A percentile compares a stretch with the other conserved stretches of the same genome.
phyloP scores from a whole-genome alignment of 1,139 yeast species.

The Sugiyamaella castrensis region DNA sequence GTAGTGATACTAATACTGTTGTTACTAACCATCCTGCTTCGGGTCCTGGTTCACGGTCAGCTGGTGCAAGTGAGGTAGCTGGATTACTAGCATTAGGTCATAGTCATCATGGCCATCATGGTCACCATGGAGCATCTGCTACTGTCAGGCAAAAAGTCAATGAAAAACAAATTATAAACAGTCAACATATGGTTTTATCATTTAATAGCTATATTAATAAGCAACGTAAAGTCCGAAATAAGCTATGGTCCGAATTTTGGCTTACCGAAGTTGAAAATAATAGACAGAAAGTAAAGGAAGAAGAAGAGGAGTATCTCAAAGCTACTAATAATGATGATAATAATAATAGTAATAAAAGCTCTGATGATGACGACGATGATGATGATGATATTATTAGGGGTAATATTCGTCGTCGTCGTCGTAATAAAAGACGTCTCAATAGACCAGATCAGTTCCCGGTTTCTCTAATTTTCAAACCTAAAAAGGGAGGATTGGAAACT shows the following conservation, averaged over 20 bases:
- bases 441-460: conserved; percentile 14
- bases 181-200: conserved; percentile 32
- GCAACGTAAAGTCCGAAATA: conserved; percentile 30
- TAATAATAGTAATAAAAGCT: conserved; percentile 10
- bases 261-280: conserved; percentile 16
- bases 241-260: conserved; percentile 38
- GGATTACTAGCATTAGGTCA: conserved; percentile 9
- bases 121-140: conserved; percentile 14
- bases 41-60: conserved; percentile 10
- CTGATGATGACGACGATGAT: conserved; percentile 11
- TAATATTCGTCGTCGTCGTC: conserved; percentile 5
- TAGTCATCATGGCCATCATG: conserved; percentile 13
- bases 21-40: conserved; percentile 5
- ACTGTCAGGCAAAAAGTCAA: conserved; percentile 2
- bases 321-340: conserved; percentile 15
- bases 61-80: conserved; percentile 13
- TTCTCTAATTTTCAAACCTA: conserved; percentile 19
- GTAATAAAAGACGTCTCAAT: conserved; percentile 8
- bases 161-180: conserved; percentile 23
- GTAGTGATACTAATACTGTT: conserved; percentile 6
- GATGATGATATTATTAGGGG: conserved; percentile 9
- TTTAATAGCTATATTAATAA: conserved; percentile 33
- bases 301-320: conserved; percentile 16
- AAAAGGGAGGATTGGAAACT: conserved; percentile 29
- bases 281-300: conserved; percentile 16